phyloP scores from a whole-genome alignment of 108 stramenopile genomes.

The Fragilaria crotonensis region DNA sequence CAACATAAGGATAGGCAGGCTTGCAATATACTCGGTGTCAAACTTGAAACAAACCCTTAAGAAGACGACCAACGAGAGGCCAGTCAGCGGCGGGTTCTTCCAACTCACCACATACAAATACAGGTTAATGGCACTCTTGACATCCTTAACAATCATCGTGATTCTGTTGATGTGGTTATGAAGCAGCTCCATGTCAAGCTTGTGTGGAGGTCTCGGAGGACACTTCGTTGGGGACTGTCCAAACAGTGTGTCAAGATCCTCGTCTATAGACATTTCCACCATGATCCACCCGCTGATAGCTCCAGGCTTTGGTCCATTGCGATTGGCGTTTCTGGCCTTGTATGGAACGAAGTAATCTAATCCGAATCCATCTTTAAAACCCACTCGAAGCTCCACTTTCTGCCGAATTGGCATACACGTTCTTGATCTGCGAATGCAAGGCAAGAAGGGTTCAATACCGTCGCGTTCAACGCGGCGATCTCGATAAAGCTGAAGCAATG shows the following conservation, averaged over 20 bases:
- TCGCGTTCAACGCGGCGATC: constrained; percentile 29
- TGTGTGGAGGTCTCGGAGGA: constrained; percentile 46
- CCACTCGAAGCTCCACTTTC: constrained; percentile 47
- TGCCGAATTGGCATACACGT: too few species aligned
- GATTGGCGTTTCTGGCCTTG: constrained; percentile 12
- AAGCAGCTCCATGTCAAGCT: constrained; percentile 55
- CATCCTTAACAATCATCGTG: constrained; percentile 40
- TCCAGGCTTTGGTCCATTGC: constrained; percentile 18
- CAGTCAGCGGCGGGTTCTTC: constrained; percentile 58
- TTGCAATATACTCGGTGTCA: constrained; percentile 39
- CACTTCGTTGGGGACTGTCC: constrained; percentile 37
- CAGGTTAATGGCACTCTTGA: constrained; percentile 32
- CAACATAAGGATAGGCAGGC: constrained; percentile 38
- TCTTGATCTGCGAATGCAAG: constrained; percentile 33
- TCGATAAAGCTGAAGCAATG: constrained; percentile 67
- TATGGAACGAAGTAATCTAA: constrained; percentile 47
- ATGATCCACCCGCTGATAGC: constrained; percentile 74
- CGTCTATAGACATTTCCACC: constrained; percentile 50
- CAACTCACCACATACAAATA: constrained; percentile 65
- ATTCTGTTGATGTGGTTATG: constrained; percentile 70
- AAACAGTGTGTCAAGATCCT: constrained; percentile 46
- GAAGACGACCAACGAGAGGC: constrained; percentile 29
- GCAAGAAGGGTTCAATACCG: constrained; percentile 29
- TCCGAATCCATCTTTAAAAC: constrained; percentile 57
- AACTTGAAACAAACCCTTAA: constrained; percentile 22